Percentiles rank a stretch among this genome's conserved stretches.
Conservation (phyloP, 176 grass and related monocot species). For the Rhynchospora pubera region DNA sequence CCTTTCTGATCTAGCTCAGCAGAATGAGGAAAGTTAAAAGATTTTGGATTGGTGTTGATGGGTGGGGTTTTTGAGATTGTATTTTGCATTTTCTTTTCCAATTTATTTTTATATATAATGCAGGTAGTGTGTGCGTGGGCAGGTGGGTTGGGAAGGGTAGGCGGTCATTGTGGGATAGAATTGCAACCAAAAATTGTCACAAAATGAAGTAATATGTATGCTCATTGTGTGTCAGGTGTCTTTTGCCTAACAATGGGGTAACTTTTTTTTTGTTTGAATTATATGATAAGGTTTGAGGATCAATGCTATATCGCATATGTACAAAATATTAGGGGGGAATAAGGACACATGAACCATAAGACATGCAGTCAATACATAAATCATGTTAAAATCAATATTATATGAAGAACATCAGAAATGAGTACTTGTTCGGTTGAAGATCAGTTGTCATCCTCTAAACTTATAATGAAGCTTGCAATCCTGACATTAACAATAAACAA, state of each 20-base stretch:
- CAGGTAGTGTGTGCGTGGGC: too few species aligned
- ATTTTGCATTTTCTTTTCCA: too few species aligned
- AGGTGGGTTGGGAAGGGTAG: neutral
- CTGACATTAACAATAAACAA: conserved; percentile 39
- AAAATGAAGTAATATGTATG: neutral
- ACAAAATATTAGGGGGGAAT: neutral
- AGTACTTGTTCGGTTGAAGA: conserved; percentile 2
- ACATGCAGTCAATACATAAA: neutral
- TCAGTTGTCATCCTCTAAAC: conserved; percentile 27
- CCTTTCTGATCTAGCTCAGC: conserved; percentile 30
- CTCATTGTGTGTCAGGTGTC: neutral
- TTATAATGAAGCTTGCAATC: conserved; percentile 47
- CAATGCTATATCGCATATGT: neutral
- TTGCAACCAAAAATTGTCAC: neutral
- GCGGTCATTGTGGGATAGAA: neutral
- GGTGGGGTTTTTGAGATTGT: neutral
- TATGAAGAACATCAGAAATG: neutral
- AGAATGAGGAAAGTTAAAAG: conserved; percentile 30
- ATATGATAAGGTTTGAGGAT: neutral
- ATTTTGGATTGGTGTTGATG: neutral
- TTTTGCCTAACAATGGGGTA: neutral
- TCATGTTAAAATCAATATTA: conserved; percentile 3
- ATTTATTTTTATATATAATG: too few species aligned
- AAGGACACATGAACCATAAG: neutral
- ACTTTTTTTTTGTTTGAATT: too few species aligned